Conservation (phyloP, 2,329 filamentous ascomycete genomes). For the Berkeleyomyces basicola region DNA sequence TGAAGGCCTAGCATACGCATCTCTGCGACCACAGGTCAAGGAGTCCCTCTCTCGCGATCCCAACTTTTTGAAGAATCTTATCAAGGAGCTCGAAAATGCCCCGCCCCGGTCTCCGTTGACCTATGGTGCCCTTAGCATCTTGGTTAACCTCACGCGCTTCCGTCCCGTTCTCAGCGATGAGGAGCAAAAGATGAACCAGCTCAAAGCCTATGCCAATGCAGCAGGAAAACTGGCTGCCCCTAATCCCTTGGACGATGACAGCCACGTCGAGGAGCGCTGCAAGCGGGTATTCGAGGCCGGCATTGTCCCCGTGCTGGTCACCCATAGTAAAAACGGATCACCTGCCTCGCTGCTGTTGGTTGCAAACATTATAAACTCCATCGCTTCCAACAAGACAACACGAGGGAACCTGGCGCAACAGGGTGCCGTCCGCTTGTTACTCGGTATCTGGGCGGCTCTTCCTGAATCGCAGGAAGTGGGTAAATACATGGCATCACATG, state of each 20-base stretch:
- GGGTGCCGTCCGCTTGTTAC: constrained; percentile 73
- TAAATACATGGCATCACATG: constrained; percentile 53
- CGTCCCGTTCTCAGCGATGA: constrained; percentile 67
- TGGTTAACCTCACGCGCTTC: constrained; percentile 73
- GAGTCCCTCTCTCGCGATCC: constrained; percentile 58
- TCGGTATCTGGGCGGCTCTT: constrained; percentile 51
- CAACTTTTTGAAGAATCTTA: constrained; percentile 51
- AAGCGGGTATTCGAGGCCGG: constrained; percentile 63
- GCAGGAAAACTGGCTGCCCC: constrained; percentile 46
- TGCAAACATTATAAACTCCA: constrained; percentile 57
- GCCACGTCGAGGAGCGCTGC: constrained; percentile 60
- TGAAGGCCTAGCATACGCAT: constrained; percentile 84
- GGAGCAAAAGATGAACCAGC: constrained; percentile 75
- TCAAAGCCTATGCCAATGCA: constrained; percentile 88
- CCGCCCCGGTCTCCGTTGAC: constrained; percentile 52
- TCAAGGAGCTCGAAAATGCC: constrained; percentile 43
- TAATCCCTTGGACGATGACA: constrained; percentile 58
- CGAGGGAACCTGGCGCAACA: constrained; percentile 77
- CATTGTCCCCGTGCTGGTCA: constrained; percentile 59
- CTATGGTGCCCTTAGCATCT: constrained; percentile 73
- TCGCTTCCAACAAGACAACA: constrained; percentile 57
- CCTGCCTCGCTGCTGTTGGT: constrained; percentile 54
- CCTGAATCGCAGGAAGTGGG: constrained; percentile 31
- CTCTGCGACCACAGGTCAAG: constrained; percentile 70
- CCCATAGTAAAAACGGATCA: constrained; percentile 57